A percentile compares a stretch with the other conserved stretches of the same genome.
Conservation (phyloP, 805 yeast genomes). For the Saturnispora galanensis region DNA sequence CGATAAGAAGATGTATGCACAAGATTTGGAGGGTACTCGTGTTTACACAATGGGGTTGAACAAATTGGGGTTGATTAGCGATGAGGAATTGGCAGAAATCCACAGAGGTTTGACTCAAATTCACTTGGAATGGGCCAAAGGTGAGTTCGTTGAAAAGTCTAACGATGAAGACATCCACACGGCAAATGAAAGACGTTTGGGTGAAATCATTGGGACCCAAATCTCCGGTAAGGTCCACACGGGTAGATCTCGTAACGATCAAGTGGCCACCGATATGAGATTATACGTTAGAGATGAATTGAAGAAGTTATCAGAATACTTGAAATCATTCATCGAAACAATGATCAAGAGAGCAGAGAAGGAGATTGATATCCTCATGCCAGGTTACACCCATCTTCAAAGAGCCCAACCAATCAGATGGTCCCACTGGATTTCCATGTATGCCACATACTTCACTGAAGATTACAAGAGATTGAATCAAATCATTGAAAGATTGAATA, state of each 20-base stretch:
- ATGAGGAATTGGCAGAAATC: constrained; percentile 66
- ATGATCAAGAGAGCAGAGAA: constrained; percentile 66
- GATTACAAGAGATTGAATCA: constrained; percentile 81
- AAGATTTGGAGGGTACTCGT: constrained; percentile 88
- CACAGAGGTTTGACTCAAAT: constrained; percentile 73
- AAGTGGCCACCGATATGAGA: constrained; percentile 98
- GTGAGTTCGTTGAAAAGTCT: constrained; percentile 58
- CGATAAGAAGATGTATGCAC: constrained; percentile 89
- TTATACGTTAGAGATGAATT: constrained; percentile 79
- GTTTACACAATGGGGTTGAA: constrained; percentile 83
- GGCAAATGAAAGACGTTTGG: constrained; percentile 95
- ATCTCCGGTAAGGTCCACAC: constrained; percentile 98
- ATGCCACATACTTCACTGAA: constrained; percentile 89
- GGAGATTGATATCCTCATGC: constrained; percentile 92
- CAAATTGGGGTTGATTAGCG: constrained; percentile 65
- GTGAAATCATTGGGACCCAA: constrained; percentile 87
- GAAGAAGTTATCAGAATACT: constrained; percentile 44
- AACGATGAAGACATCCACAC: constrained; percentile 99
- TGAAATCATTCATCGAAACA: constrained; percentile 55
- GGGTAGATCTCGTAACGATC: constrained; percentile 98
- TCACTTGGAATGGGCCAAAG: constrained; percentile 71
- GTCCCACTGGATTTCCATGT: constrained; percentile 94
- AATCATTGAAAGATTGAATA: constrained; percentile 71
- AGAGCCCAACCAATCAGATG: constrained; percentile 99
- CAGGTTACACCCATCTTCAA: constrained; percentile 97